phyloP scores from a whole-genome alignment of 148 eudicot species.

The Arctostaphylos glauca region DNA sequence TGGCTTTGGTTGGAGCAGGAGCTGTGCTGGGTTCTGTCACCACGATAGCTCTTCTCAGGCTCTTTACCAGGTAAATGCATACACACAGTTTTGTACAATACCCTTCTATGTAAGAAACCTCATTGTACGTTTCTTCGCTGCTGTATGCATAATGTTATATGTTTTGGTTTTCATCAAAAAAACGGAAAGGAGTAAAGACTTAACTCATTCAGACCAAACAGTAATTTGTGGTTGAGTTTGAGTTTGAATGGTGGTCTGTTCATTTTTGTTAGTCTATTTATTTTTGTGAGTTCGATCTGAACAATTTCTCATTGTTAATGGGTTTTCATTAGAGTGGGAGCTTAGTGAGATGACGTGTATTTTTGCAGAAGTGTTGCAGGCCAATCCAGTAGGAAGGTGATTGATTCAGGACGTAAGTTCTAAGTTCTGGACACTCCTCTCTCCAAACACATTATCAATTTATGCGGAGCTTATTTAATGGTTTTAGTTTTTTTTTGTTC shows the following conservation, averaged over 20 bases:
- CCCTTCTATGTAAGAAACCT: background rate
- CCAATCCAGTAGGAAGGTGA: constrained; percentile 27
- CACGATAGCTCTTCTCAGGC: constrained; percentile 62
- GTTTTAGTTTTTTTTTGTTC: background rate
- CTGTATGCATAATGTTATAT: no score
- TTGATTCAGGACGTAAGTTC: constrained; percentile 36
- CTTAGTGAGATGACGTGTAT: constrained; percentile 13
- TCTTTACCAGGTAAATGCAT: constrained; percentile 46
- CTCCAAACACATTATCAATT: background rate
- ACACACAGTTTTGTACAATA: background rate
- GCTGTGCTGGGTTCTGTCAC: constrained; percentile 78
- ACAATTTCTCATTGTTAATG: background rate
- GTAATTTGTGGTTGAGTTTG: background rate
- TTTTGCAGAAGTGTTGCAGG: constrained; percentile 46
- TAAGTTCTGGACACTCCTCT: constrained; percentile 16
- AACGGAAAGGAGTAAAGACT: no score
- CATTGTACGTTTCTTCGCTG: background rate
- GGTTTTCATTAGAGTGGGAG: background rate
- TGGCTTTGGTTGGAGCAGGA: constrained; percentile 71
- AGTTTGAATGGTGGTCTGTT: background rate
- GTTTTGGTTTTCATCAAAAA: no score
- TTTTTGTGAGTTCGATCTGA: no score
- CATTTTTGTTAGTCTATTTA: background rate
- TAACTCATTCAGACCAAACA: no score
- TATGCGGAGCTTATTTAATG: background rate